Percentiles rank a stretch among this genome's conserved stretches.
phyloP scores from a whole-genome alignment of 2,329 filamentous ascomycete species.

The Fusarium gaditjirri region DNA sequence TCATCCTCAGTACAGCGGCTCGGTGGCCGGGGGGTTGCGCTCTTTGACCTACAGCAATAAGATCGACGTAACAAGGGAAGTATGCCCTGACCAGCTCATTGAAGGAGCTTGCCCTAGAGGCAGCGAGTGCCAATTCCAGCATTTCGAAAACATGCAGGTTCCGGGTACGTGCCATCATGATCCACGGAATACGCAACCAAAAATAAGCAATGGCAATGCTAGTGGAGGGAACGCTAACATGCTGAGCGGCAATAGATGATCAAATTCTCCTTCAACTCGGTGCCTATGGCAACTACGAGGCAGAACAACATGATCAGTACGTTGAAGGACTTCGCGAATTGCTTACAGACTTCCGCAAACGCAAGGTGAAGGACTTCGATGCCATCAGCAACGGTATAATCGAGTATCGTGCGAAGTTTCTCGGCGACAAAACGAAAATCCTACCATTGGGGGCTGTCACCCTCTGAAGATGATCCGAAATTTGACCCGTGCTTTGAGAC shows the following conservation, averaged over 20 bases:
- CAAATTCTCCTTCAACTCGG: conserved; percentile 79
- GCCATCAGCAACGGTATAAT: conserved; percentile 74
- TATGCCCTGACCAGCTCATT: conserved; percentile 81
- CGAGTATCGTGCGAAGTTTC: conserved; percentile 72
- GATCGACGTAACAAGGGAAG: conserved; percentile 77
- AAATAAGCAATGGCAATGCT: conserved; percentile 36
- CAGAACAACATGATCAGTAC: conserved; percentile 70
- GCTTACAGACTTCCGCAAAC: conserved; percentile 67
- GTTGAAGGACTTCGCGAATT: conserved; percentile 70
- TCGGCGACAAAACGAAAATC: conserved; percentile 72
- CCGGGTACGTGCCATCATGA: conserved; percentile 50
- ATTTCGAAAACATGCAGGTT: conserved; percentile 67
- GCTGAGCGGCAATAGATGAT: conserved; percentile 66
- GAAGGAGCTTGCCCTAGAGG: conserved; percentile 78
- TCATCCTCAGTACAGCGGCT: conserved; percentile 78
- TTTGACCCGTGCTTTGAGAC: conserved; percentile 1
- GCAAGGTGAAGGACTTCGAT: conserved; percentile 72
- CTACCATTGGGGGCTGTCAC: conserved; percentile 65
- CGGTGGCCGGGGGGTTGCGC: conserved; percentile 79
- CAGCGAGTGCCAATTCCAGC: conserved; percentile 77
- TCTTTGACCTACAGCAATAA: conserved; percentile 95
- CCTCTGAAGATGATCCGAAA: conserved; percentile 42
- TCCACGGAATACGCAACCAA: conserved; percentile 26
- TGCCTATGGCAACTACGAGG: conserved; percentile 70
- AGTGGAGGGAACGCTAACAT: conserved; percentile 61